These are phyloP conservation scores for Solanum neorickii DNA, from an alignment of 257 asterid species.

Conservation along the genomic window DNA sequence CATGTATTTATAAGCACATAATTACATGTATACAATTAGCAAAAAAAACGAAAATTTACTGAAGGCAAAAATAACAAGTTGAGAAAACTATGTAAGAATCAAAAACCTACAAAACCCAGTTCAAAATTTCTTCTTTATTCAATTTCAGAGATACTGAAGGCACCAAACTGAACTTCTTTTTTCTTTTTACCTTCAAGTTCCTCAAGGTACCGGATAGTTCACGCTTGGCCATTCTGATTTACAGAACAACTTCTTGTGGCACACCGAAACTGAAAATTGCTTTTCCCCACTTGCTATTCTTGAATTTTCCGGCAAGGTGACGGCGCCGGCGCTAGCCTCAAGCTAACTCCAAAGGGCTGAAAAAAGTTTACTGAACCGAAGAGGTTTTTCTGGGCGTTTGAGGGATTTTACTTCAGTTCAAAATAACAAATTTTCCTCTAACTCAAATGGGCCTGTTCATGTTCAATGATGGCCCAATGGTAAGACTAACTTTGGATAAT, in stretches of 20 bases:
- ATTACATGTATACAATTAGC: no score
- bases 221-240: constrained; percentile 65
- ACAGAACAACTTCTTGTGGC: neutral
- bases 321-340: neutral
- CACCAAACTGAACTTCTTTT: neutral
- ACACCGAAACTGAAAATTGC: neutral
- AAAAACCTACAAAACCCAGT: neutral
- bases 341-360: neutral
- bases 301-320: neutral
- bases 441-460: neutral
- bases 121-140: neutral
- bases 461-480: neutral
- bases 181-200: constrained; percentile 63
- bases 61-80: neutral
- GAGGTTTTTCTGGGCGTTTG: neutral
- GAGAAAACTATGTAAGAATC: neutral
- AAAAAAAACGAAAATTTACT: neutral
- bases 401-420: neutral
- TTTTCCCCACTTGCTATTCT: neutral
- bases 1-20: neutral
- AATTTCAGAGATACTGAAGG: neutral
- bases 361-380: neutral
- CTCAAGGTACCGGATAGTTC: constrained; percentile 73
- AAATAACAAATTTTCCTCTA: neutral
- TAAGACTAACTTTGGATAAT: neutral